Evolutionary conservation across 495 filamentous ascomycete species (phyloP), one percentile per base, ranked within the genome.

Genomic region (Hypoxylon cercidicola): DNA sequence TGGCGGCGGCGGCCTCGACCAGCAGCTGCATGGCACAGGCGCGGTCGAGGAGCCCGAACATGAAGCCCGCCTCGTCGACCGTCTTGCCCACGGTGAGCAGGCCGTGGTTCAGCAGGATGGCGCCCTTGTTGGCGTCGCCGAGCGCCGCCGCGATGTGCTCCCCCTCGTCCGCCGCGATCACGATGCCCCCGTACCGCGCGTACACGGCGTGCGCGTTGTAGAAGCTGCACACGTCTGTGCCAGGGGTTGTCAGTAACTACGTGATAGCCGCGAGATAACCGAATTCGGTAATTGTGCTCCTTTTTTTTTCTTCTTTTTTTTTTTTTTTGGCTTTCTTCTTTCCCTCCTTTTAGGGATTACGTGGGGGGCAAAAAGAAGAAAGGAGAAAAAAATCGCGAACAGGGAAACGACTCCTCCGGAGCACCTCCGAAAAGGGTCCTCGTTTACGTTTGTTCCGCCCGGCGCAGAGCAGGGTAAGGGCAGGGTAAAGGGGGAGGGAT

Each of bases 41-140:
- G 13, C 79, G 75, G 61, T 86, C 84, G 28, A 85, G 60, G 18
- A 83, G 50, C 0, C 77, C 75, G 55, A 87, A 87, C 11, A 84
- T 66, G 66, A 78, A 86, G 9, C 78, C 82, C 2, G 83, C 84
- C 66, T 85, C 84, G 71, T 86, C 84, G 0, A 85, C 81, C 0
- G 81, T 86, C 10, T 64, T 37, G 1, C 84, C 84, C 3, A 81
- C 82, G 0, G 82, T 85, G 25, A 87, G 65, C 12, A 87, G 69
- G 0, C 84, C 84, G 62, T 87, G 85, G 51, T 87, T 86, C 58
- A 79, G 72, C 8, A 87, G 76, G 9, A 87, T 81, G 12, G 78
- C 74, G 5, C 69, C 79, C 65, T 79, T 84, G 50, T 78, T 79
- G 18, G 68, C 67, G 20, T 50, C 30, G 0, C 83, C 84, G 1